phyloP scores from a whole-genome alignment of 208 protist genomes.

The Trypanosoma rangeli region DNA sequence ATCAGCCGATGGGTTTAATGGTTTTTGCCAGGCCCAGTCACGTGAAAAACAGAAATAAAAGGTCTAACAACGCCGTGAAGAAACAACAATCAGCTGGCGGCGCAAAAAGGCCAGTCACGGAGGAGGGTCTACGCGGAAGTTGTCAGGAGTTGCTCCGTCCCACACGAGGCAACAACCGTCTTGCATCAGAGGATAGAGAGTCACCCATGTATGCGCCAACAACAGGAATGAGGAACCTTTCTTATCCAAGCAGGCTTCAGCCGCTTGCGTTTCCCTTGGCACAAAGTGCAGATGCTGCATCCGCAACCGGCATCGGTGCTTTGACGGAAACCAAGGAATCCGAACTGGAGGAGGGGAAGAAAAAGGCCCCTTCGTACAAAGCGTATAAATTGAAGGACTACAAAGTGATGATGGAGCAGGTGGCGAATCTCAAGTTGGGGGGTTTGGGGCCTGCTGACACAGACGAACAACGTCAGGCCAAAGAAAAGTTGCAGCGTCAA shows the following conservation, averaged over 20 bases:
- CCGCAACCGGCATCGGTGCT: not conserved
- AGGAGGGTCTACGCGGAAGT: not conserved
- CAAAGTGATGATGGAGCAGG: slow-evolving; percentile 57
- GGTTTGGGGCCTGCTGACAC: slow-evolving; percentile 76
- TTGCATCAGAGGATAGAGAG: not conserved
- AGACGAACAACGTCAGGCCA: slow-evolving; percentile 68
- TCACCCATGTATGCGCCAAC: not conserved
- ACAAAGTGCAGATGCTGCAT: not conserved
- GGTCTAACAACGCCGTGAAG: not conserved
- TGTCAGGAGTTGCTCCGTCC: not conserved
- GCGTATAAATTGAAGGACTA: slow-evolving; percentile 74
- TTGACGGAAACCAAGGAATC: slow-evolving; percentile 4
- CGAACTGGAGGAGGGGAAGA: slow-evolving; percentile 7
- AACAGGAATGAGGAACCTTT: not conserved
- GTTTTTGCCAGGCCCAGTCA: not conserved
- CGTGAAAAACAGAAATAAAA: not conserved
- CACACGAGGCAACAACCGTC: not conserved
- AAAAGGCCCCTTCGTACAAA: slow-evolving; percentile 41
- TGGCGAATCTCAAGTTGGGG: slow-evolving; percentile 37
- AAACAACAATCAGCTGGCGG: not conserved
- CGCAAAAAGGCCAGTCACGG: not conserved
- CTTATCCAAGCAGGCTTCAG: not conserved
- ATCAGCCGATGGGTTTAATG: slow-evolving; percentile 11
- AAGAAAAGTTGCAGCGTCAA: slow-evolving; percentile 45
- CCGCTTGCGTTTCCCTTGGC: not conserved